A percentile compares a stretch with the other conserved stretches of the same genome.
phyloP scores from a whole-genome alignment of 108 stramenopile genomes.

The Schizochytrium sp. region DNA sequence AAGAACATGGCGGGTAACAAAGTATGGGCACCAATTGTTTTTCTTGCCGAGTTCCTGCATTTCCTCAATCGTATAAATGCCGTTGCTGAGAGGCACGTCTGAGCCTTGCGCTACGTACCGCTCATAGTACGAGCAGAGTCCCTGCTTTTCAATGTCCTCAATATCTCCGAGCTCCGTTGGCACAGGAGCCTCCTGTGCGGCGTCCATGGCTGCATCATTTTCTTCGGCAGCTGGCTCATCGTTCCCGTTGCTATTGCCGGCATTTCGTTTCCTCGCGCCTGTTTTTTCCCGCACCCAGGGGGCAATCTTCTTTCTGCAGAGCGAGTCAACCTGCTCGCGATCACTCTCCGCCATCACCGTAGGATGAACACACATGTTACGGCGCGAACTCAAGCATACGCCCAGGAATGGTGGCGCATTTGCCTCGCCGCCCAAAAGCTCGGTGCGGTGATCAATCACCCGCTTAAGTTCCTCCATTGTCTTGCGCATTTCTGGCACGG shows the following conservation, averaged over 20 bases:
- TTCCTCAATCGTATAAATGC: constrained; percentile 88
- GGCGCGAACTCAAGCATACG: constrained; percentile 83
- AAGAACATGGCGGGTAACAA: constrained; percentile 87
- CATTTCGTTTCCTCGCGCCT: not conserved
- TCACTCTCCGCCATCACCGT: constrained; percentile 84
- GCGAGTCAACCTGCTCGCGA: constrained; percentile 91
- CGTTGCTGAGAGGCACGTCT: constrained; percentile 49
- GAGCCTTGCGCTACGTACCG: constrained; percentile 37
- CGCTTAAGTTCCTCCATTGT: constrained; percentile 85
- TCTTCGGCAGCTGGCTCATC: not conserved
- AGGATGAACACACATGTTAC: constrained; percentile 97
- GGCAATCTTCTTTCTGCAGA: constrained; percentile 91
- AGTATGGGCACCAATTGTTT: constrained; percentile 95
- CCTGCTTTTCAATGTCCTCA: constrained; percentile 55
- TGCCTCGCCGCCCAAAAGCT: constrained; percentile 54
- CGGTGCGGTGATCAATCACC: constrained; percentile 74
- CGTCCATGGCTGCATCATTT: not conserved
- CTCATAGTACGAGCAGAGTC: constrained; percentile 86
- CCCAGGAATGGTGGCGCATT: constrained; percentile 53
- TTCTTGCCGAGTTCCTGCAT: constrained; percentile 76
- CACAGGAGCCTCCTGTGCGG: not conserved
- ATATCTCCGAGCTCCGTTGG: constrained; percentile 1
- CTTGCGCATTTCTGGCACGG: constrained; percentile 98
- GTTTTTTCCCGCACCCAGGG: constrained; percentile 83
- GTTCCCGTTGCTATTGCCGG: not conserved